phyloP scores from a whole-genome alignment of 352 stramenopile genomes.

The Globisporangium heterothallicum region DNA sequence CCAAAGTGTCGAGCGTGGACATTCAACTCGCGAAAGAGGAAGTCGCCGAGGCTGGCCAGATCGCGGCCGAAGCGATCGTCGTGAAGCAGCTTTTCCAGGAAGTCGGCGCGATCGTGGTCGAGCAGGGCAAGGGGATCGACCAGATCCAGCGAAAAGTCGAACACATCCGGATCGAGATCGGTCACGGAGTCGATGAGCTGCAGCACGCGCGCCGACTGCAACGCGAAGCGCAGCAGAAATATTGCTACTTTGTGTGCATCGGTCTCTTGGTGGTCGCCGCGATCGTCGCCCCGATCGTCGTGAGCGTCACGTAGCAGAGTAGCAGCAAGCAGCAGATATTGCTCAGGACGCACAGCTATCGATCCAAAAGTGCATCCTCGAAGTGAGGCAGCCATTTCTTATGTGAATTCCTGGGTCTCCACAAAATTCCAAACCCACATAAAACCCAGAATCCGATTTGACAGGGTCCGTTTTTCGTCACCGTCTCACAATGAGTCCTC shows the following conservation, averaged over 20 bases:
- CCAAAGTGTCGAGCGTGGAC: constrained; percentile 55
- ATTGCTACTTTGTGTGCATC: constrained; percentile 38
- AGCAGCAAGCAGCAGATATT: neutral
- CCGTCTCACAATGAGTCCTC: neutral
- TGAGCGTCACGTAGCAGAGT: constrained; percentile 21
- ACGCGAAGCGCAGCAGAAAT: constrained; percentile 57
- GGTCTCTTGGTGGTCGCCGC: constrained; percentile 28
- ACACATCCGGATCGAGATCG: constrained; percentile 66
- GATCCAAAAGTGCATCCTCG: neutral
- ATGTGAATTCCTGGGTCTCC: too few relatives aligned
- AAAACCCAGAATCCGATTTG: too few relatives aligned
- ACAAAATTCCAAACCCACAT: too few relatives aligned
- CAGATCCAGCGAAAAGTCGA: constrained; percentile 74
- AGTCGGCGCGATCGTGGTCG: constrained; percentile 49
- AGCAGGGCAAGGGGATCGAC: constrained; percentile 66
- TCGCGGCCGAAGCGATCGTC: constrained; percentile 53
- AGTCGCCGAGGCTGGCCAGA: constrained; percentile 55
- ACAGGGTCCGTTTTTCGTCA: too few relatives aligned
- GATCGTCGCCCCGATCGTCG: constrained; percentile 49
- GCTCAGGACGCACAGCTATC: neutral
- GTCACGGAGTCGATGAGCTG: constrained; percentile 61
- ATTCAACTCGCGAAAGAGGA: constrained; percentile 76
- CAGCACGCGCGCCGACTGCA: constrained; percentile 57
- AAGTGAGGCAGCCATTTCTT: neutral
- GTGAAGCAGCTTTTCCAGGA: constrained; percentile 71